Percentiles rank a stretch among this genome's conserved stretches.
Evolutionary conservation across 1,284 basidiomycete genomes (phyloP).

Genomic region (Papiliotrema flavescens): DNA sequence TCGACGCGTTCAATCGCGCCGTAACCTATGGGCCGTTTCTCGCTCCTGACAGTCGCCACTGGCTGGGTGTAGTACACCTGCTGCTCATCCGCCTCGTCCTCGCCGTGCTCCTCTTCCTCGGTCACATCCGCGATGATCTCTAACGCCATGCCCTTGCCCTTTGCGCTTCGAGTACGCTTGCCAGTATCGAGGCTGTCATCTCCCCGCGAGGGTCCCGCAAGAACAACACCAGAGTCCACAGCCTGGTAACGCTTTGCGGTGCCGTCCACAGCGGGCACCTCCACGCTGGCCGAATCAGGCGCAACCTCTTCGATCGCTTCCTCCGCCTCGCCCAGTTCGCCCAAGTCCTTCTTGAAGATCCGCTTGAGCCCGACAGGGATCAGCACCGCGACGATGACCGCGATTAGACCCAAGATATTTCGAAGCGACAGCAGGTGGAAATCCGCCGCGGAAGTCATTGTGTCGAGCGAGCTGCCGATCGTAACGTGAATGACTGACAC

Average conservation of each 20-base stretch:
- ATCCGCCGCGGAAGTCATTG: constrained; percentile 89
- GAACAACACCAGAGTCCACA: constrained; percentile 37
- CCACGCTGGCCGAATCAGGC: constrained; percentile 10
- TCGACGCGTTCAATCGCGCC: constrained; percentile 1
- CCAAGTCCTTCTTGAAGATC: constrained; percentile 46
- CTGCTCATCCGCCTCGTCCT: neutral
- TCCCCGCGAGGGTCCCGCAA: constrained; percentile 32
- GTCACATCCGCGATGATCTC: constrained; percentile 26
- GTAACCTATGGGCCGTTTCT: constrained; percentile 1
- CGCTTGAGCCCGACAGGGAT: constrained; percentile 79
- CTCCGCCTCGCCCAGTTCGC: constrained; percentile 41
- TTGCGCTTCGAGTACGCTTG: constrained; percentile 3
- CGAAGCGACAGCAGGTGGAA: constrained; percentile 86
- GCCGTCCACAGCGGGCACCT: constrained; percentile 18
- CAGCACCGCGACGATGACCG: constrained; percentile 82
- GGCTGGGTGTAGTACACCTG: neutral
- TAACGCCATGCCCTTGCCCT: constrained; percentile 27
- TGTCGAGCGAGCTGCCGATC: constrained; percentile 87
- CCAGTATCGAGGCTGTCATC: constrained; percentile 20
- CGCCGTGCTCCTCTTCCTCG: constrained; percentile 22
- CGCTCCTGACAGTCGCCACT: neutral
- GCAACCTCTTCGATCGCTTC: constrained; percentile 20
- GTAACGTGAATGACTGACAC: constrained; percentile 92
- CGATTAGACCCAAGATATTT: constrained; percentile 76
- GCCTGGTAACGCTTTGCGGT: constrained; percentile 33